Evolutionary conservation across 768 basidiomycete species (phyloP).

Genomic region (Hygrocybe punicea): DNA sequence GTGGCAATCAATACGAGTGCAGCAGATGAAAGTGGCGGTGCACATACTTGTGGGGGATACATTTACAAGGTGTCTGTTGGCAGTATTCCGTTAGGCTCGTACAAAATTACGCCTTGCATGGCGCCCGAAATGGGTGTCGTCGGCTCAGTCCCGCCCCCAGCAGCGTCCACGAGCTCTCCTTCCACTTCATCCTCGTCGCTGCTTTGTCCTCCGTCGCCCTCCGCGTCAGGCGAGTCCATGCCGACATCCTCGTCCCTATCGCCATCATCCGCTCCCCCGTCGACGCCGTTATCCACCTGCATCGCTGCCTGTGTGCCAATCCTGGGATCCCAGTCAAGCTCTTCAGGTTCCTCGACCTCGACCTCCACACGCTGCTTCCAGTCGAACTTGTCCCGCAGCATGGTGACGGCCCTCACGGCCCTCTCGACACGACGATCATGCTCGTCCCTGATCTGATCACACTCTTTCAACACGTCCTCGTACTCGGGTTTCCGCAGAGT

Average conservation of each 20-base stretch:
- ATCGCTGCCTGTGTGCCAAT: slow-evolving; percentile 19
- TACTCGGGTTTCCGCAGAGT: slow-evolving; percentile 40
- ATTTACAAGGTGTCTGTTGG: too few species aligned
- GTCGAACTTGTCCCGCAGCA: slow-evolving; percentile 77
- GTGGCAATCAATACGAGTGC: neutral
- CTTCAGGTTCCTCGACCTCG: slow-evolving; percentile 75
- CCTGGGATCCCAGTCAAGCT: slow-evolving; percentile 67
- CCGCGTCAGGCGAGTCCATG: slow-evolving; percentile 19
- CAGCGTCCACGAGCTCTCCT: slow-evolving; percentile 6
- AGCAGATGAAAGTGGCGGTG: too few species aligned
- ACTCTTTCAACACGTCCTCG: slow-evolving; percentile 65
- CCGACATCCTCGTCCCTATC: slow-evolving; percentile 29
- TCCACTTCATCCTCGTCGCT: slow-evolving; percentile 22
- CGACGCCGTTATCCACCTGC: slow-evolving; percentile 1
- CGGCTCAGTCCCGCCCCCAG: slow-evolving; percentile 2
- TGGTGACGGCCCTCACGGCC: slow-evolving; percentile 72
- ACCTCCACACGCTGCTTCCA: slow-evolving; percentile 81
- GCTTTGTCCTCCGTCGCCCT: slow-evolving; percentile 13
- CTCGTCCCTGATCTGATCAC: slow-evolving; percentile 59
- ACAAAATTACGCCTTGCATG: neutral
- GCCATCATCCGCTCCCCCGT: slow-evolving; percentile 11
- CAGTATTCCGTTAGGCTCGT: too few species aligned
- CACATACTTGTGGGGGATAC: too few species aligned
- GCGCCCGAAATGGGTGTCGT: neutral
- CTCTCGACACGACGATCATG: slow-evolving; percentile 77